These are phyloP conservation scores for Hirschfeldia incana DNA, from an alignment of 345 rosid species.

Conservation along the genomic window DNA sequence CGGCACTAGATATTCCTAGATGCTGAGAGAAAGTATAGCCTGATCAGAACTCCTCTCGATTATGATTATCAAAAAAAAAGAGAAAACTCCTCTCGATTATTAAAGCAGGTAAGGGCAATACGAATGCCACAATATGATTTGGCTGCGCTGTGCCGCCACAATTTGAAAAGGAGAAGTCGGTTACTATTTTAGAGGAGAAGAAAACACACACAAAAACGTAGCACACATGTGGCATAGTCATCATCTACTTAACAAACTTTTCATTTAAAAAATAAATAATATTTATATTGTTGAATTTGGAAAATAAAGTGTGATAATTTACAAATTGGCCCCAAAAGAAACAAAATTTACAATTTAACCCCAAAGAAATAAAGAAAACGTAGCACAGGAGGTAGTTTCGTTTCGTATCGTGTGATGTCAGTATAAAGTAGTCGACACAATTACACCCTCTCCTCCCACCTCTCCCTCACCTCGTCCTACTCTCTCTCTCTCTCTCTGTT, in stretches of 20 bases:
- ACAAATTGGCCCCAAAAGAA: not conserved
- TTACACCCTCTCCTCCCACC: not conserved
- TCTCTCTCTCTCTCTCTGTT: not conserved
- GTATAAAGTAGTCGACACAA: conserved; percentile 14
- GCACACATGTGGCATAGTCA: not conserved
- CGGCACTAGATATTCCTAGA: too few relatives aligned
- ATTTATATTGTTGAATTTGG: not conserved
- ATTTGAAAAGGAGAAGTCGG: not conserved
- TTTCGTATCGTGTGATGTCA: not conserved
- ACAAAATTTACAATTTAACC: not conserved
- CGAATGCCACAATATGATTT: not conserved
- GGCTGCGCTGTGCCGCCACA: not conserved
- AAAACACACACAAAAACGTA: not conserved
- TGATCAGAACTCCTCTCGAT: not conserved
- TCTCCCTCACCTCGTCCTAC: not conserved
- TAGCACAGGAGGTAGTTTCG: not conserved
- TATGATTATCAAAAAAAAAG: too few relatives aligned
- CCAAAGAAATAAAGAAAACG: not conserved
- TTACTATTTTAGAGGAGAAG: not conserved
- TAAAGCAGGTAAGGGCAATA: too few relatives aligned
- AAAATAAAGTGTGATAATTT: not conserved
- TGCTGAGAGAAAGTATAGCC: not conserved
- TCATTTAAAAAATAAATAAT: not conserved
- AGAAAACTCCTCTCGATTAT: not conserved
- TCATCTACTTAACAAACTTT: not conserved